Evolutionary conservation across 257 asterid genomes (phyloP).

Genomic region (Solanum piurae): DNA sequence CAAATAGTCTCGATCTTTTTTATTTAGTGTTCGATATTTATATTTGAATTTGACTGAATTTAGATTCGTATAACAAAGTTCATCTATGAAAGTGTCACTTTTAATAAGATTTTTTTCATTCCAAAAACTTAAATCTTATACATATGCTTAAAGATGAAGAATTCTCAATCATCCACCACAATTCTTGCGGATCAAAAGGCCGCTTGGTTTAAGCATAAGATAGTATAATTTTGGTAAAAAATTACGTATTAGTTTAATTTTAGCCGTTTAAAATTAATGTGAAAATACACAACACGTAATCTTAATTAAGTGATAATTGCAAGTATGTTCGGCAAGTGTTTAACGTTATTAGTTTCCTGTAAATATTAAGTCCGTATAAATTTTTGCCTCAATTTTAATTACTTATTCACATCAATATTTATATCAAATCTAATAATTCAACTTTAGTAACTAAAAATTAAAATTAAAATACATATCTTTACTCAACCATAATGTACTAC

Average conservation of each 20-base stretch:
- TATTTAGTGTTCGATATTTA: too few species aligned
- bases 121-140: too few species aligned
- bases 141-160: too few species aligned
- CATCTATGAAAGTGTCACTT: background rate
- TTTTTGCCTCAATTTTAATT: background rate
- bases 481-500: background rate
- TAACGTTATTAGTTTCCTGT: background rate
- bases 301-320: background rate
- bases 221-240: too few species aligned
- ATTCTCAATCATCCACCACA: too few species aligned
- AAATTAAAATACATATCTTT: background rate
- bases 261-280: background rate
- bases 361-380: background rate
- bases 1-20: background rate
- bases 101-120: background rate
- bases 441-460: background rate
- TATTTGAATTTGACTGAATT: background rate
- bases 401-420: background rate
- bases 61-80: background rate
- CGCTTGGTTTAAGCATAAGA: too few species aligned
- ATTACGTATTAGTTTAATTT: too few species aligned
- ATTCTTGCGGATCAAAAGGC: rapidly evolving
- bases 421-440: background rate
- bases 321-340: background rate
- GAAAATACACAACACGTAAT: too few species aligned